phyloP scores from a whole-genome alignment of 108 stramenopile species.

The Pseudonitzschia delicatissima region DNA sequence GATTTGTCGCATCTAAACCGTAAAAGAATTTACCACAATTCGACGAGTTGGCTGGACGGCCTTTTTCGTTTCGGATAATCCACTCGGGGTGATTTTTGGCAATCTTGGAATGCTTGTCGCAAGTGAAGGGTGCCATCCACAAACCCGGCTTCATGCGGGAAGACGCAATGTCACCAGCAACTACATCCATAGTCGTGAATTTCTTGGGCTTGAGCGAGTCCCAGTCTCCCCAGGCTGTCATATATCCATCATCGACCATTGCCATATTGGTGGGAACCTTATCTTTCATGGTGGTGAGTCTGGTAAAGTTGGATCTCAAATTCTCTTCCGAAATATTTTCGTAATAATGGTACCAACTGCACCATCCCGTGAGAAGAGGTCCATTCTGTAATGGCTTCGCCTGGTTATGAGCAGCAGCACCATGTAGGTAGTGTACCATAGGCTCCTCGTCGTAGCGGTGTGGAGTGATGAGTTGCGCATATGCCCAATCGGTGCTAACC shows the following conservation, averaged over 20 bases:
- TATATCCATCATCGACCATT: slow-evolving; percentile 93
- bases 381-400: slow-evolving; percentile 74
- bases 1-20: slow-evolving; percentile 90
- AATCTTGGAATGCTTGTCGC: slow-evolving; percentile 79
- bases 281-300: slow-evolving; percentile 50
- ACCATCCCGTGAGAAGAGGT: slow-evolving; percentile 83
- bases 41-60: slow-evolving; percentile 79
- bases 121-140: slow-evolving; percentile 91
- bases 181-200: slow-evolving; percentile 68
- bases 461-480: slow-evolving; percentile 65
- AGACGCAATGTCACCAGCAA: slow-evolving; percentile 63
- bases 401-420: slow-evolving; percentile 69
- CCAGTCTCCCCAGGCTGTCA: slow-evolving; percentile 96
- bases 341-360: slow-evolving; percentile 94
- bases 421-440: slow-evolving; percentile 82
- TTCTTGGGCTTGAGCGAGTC: slow-evolving; percentile 71
- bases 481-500: slow-evolving; percentile 78
- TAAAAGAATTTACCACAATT: slow-evolving; percentile 95
- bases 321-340: slow-evolving; percentile 77
- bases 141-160: slow-evolving; percentile 82
- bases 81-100: slow-evolving; percentile 88
- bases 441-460: slow-evolving; percentile 86
- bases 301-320: slow-evolving; percentile 70
- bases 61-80: slow-evolving; percentile 84
- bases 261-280: slow-evolving; percentile 75